Base-by-base conservation (phyloP, 1,139 yeast species). In the Hanseniaspora uvarum region DNA sequence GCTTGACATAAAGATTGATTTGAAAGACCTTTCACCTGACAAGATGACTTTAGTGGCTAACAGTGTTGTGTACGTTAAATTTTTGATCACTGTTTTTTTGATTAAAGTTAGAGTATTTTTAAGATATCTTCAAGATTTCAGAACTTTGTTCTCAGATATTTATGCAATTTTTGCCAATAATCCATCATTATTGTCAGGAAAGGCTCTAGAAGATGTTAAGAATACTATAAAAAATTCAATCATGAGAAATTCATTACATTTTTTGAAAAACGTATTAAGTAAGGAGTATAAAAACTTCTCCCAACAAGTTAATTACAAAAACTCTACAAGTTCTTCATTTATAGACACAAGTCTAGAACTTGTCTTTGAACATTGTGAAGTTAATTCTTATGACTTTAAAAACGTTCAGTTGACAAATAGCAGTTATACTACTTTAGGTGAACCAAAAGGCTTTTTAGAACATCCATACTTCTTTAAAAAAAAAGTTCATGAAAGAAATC, bases 71-170 rank as follows among this genome's bases (percentile, higher is more conserved):
- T 44, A 30, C 21, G 19, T 44, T 16, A 44, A 23, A 21, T 44
- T 44, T 21, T 44, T 44, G 34, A 21, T 18, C 14, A 44, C 34
- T 14, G 36, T n/a, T 1, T 44, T 44, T 4, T 6, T 44, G 1
- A 30, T 44, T n/a, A 44, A 44, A 23, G 4, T 44, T 4, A 44
- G 12, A 31, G 10, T 19, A 19, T 44, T 44, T 31, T 30, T 44
- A 11, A 44, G 46, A 31, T 44, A 44, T 19, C 19, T 44, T 5
- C 36, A 44, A 21, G 46, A 44, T 21, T 31, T 44, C 12, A 44
- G 34, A 44, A 31, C 37, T 1, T 18, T 44, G 6, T 44, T 44
- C 12, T n/a, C 46, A 21, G 46, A 31, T n/a, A 4, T 44, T 4
- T n/a, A 44, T 31, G 36, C 34, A 2, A 44, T 44, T 21, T 33